Conservation (phyloP, 2,329 filamentous ascomycete genomes). For the Venturia carpophila region DNA sequence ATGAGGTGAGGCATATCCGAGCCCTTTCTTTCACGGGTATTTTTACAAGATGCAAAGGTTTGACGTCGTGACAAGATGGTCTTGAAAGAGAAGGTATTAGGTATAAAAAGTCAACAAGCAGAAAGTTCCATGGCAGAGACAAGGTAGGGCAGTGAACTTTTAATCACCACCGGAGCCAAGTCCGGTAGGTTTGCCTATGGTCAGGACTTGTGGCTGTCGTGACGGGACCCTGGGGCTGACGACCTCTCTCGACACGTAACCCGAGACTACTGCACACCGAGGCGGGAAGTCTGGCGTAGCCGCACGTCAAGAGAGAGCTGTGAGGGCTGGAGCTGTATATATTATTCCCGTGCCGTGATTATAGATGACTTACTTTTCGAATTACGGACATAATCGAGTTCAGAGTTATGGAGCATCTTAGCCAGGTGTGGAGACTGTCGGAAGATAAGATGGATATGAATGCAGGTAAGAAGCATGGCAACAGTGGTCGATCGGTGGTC, state of each 20-base stretch:
- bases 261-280: neutral
- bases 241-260: neutral
- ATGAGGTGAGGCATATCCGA: neutral
- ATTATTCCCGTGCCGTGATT: neutral
- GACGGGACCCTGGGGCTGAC: neutral
- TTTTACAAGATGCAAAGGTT: neutral
- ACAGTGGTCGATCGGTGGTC: neutral
- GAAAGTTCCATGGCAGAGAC: neutral
- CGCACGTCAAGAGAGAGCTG: constrained; percentile 2
- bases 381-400: neutral
- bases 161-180: constrained; percentile 4
- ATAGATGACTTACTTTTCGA: neutral
- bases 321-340: neutral
- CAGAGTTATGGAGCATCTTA: neutral
- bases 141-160: neutral
- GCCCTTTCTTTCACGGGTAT: neutral
- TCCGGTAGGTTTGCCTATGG: neutral
- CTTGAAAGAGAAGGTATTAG: neutral
- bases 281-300: neutral
- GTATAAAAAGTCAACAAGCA: neutral
- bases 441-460: neutral
- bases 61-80: neutral
- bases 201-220: constrained; percentile 8
- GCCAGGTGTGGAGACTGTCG: neutral
- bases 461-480: no score